phyloP scores from a whole-genome alignment of 2,329 filamentous ascomycete genomes.

The Teratosphaeria pseudoeucalypti region DNA sequence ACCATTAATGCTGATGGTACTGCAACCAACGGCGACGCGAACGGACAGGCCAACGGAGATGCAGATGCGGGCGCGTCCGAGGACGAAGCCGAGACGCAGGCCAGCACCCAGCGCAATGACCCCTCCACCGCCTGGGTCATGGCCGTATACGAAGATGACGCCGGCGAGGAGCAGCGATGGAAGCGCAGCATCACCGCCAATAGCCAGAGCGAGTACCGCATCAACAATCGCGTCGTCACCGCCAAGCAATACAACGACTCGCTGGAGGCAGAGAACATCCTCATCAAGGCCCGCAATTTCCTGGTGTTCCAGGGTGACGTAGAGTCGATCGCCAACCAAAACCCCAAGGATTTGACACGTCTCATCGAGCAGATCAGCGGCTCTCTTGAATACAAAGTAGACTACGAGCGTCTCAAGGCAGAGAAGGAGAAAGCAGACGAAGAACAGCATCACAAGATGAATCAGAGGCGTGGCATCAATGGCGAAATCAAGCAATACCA shows the following conservation, averaged over 20 bases:
- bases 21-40: constrained; percentile 39
- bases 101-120: constrained; percentile 60
- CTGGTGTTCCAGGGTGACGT: constrained; percentile 98
- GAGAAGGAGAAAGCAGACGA: constrained; percentile 81
- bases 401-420: constrained; percentile 83
- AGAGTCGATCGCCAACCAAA: constrained; percentile 91
- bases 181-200: constrained; percentile 84
- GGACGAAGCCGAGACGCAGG: constrained; percentile 43
- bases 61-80: constrained; percentile 20
- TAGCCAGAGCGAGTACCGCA: constrained; percentile 88
- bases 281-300: constrained; percentile 97
- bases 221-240: constrained; percentile 83
- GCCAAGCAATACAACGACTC: constrained; percentile 90
- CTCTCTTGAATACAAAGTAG: constrained; percentile 84
- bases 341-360: constrained; percentile 82
- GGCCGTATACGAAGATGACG: constrained; percentile 97
- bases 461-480: constrained; percentile 86
- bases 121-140: constrained; percentile 97
- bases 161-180: constrained; percentile 89
- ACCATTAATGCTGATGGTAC: constrained; percentile 87
- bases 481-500: constrained; percentile 97
- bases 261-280: constrained; percentile 84
- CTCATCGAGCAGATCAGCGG: constrained; percentile 97
- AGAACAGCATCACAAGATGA: constrained; percentile 78
- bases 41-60: constrained; percentile 46